Conservation (phyloP, 495 filamentous ascomycete genomes). For the Hypoxylon lenormandii region DNA sequence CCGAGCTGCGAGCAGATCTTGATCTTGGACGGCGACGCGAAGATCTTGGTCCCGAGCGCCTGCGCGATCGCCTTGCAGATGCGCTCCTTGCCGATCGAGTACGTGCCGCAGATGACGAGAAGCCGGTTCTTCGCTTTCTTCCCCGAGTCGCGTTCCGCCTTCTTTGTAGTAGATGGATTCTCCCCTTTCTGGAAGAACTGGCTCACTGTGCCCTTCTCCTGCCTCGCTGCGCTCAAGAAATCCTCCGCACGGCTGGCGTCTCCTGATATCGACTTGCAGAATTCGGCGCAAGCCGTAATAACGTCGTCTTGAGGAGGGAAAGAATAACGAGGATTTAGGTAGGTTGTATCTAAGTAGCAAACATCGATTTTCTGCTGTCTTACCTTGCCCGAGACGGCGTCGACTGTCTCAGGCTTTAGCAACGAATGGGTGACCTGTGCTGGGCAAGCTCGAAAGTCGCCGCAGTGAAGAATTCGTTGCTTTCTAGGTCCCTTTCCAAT, state of each 20-base stretch:
- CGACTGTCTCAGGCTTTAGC: slow-evolving; percentile 76
- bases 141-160: slow-evolving; percentile 14
- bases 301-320: slow-evolving; percentile 92
- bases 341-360: slow-evolving; percentile 97
- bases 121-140: slow-evolving; percentile 63
- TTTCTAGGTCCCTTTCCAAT: slow-evolving; percentile 69
- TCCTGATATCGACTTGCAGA: slow-evolving; percentile 73
- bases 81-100: slow-evolving; percentile 97
- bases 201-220: slow-evolving; percentile 53
- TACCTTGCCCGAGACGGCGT: slow-evolving; percentile 73
- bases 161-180: slow-evolving; percentile 8
- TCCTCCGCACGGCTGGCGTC: slow-evolving; percentile 51
- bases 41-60: slow-evolving; percentile 90
- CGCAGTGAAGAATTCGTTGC: slow-evolving; percentile 90
- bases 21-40: slow-evolving; percentile 82
- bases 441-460: slow-evolving; percentile 91
- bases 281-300: slow-evolving; percentile 85
- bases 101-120: slow-evolving; percentile 93
- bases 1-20: slow-evolving; percentile 85
- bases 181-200: slow-evolving; percentile 58
- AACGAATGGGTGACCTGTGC: slow-evolving; percentile 87
- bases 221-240: slow-evolving; percentile 30
- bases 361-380: slow-evolving; percentile 88
- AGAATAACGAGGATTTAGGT: slow-evolving; percentile 92
- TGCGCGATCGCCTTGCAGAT: slow-evolving; percentile 91